Conservation (phyloP, 2,329 filamentous ascomycete genomes). For the Phymatotrichopsis omnivora region DNA sequence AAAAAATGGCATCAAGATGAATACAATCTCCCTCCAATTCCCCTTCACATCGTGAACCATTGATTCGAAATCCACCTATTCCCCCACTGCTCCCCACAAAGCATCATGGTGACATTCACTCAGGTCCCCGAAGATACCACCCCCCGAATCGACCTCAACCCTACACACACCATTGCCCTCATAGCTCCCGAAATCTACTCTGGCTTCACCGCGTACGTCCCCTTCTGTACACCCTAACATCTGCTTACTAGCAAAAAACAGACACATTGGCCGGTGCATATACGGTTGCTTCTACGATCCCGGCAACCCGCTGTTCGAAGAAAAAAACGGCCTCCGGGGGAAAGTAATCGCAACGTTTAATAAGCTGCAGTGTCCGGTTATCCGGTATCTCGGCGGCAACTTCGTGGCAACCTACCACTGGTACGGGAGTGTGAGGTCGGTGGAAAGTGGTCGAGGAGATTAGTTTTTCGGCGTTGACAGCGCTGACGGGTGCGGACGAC, state of each 20-base stretch:
- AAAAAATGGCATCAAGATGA: too few relatives aligned
- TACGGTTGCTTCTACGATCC: slow-evolving; percentile 81
- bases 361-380: slow-evolving; percentile 64
- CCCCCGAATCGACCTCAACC: slow-evolving; percentile 56
- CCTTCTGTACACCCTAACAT: not conserved
- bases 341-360: slow-evolving; percentile 66
- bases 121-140: slow-evolving; percentile 51
- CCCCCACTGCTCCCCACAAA: too few relatives aligned
- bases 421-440: slow-evolving; percentile 68
- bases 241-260: slow-evolving; percentile 34
- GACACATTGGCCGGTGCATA: slow-evolving; percentile 82
- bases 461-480: not conserved
- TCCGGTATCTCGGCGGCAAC: slow-evolving; percentile 75
- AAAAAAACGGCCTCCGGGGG: slow-evolving; percentile 64
- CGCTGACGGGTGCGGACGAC: not conserved
- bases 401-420: slow-evolving; percentile 80
- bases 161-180: slow-evolving; percentile 54
- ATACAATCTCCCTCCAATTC: too few relatives aligned
- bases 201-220: slow-evolving; percentile 66
- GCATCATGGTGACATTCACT: slow-evolving; percentile 61
- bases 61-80: too few relatives aligned
- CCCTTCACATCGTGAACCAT: too few relatives aligned
- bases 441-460: slow-evolving; percentile 50
- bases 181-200: slow-evolving; percentile 76
- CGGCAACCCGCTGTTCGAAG: slow-evolving; percentile 59